Conservation (phyloP, 192 early-diverging fungal species). For the Coemansia erecta region DNA sequence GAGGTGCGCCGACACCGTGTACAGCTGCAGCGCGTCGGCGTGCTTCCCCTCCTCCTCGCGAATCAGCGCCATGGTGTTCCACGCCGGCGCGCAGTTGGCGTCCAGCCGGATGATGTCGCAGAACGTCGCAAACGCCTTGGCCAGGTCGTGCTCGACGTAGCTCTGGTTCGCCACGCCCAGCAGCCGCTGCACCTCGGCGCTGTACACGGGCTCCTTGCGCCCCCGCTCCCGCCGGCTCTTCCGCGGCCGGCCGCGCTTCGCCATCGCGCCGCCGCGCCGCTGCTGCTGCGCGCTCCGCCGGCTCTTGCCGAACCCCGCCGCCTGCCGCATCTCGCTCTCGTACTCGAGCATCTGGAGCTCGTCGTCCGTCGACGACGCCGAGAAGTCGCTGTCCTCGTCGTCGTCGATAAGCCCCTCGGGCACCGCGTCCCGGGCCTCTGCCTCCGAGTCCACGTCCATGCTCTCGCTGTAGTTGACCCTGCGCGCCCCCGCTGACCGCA, state of each 20-base stretch:
- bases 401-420: slow-evolving; percentile 18
- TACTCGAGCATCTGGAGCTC: slow-evolving; percentile 26
- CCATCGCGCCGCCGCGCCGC: background rate
- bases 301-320: slow-evolving; percentile 18
- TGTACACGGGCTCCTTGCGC: slow-evolving; percentile 8
- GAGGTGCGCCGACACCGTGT: slow-evolving; percentile 90
- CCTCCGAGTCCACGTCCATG: slow-evolving; percentile 1
- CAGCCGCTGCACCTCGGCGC: slow-evolving; percentile 55
- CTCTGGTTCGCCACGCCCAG: slow-evolving; percentile 77
- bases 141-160: slow-evolving; percentile 70
- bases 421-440: background rate
- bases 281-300: background rate
- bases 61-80: slow-evolving; percentile 86
- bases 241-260: background rate
- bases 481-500: slow-evolving; percentile 9
- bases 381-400: slow-evolving; percentile 43
- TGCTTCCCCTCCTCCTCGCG: slow-evolving; percentile 81
- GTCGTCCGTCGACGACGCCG: slow-evolving; percentile 13
- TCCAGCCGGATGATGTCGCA: slow-evolving; percentile 75
- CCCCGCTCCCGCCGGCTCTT: background rate
- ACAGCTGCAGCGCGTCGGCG: slow-evolving; percentile 70
- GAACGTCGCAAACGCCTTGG: slow-evolving; percentile 67
- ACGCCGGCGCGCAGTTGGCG: slow-evolving; percentile 72
- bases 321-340: slow-evolving; percentile 16
- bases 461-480: slow-evolving; percentile 23